Percentiles rank a stretch among this genome's conserved stretches.
Conservation (phyloP, 2,329 filamentous ascomycete genomes). For the Trichoderma asperellum region DNA sequence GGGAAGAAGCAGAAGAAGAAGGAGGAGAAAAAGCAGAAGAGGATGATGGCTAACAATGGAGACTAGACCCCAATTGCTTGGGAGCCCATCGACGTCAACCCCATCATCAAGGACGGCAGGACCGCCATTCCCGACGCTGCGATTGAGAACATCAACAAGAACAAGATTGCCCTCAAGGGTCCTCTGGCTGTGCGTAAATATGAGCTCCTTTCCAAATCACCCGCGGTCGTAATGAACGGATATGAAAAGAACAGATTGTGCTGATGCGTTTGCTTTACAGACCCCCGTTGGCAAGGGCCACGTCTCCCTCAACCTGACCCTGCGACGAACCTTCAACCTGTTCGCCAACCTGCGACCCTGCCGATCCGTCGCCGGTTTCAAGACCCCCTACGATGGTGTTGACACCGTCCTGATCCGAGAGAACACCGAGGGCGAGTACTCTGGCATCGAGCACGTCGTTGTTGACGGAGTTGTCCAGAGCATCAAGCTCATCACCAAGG, state of each 20-base stretch:
- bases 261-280: conserved; percentile 45
- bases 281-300: conserved; percentile 98
- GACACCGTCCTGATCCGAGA: conserved; percentile 98
- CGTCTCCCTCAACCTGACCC: conserved; percentile 97
- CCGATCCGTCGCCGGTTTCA: conserved; percentile 94
- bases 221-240: background rate
- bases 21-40: background rate
- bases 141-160: conserved; percentile 90
- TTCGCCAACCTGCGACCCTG: conserved; percentile 99
- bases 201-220: conserved; percentile 13
- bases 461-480: conserved; percentile 97
- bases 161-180: conserved; percentile 97
- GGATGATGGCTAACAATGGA: conserved; percentile 34
- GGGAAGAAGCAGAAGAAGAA: no score
- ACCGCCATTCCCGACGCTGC: conserved; percentile 91
- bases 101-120: conserved; percentile 90
- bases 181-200: conserved; percentile 75
- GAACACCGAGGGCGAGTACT: conserved; percentile 99
- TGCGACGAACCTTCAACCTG: conserved; percentile 98
- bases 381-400: conserved; percentile 97
- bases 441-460: conserved; percentile 96
- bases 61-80: conserved; percentile 84
- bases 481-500: conserved; percentile 98
- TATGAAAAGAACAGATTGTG: background rate
- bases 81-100: conserved; percentile 96